phyloP scores from a whole-genome alignment of 2,329 filamentous ascomycete genomes.

The Verticillium albo-atrum region DNA sequence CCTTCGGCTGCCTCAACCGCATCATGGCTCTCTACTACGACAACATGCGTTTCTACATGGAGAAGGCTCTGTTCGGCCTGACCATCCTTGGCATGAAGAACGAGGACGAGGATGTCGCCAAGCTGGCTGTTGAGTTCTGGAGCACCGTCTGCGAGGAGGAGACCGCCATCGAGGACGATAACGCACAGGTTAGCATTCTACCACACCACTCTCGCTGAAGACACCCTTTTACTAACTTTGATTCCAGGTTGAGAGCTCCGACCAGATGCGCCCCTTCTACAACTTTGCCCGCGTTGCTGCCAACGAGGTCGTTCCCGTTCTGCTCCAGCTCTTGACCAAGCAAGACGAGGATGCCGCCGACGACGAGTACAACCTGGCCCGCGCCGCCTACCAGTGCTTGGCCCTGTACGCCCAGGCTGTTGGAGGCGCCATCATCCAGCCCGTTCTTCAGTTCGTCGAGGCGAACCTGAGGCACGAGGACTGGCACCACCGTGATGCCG shows the following conservation, averaged over 20 bases:
- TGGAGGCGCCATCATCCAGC: conserved; percentile 74
- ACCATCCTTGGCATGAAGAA: conserved; percentile 99
- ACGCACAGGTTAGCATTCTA: conserved; percentile 58
- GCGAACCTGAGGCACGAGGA: conserved; percentile 83
- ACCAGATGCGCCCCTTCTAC: conserved; percentile 87
- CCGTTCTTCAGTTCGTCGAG: conserved; percentile 89
- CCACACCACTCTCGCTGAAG: conserved; percentile 4
- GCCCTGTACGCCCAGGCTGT: conserved; percentile 94
- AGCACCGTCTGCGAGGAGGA: conserved; percentile 99
- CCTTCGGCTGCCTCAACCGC: conserved; percentile 94
- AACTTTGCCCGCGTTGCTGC: conserved; percentile 94
- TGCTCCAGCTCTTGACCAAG: conserved; percentile 84
- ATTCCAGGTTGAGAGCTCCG: conserved; percentile 61
- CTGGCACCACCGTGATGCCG: conserved; percentile 93
- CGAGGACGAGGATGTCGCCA: conserved; percentile 94
- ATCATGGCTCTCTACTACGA: conserved; percentile 99
- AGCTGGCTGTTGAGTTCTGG: conserved; percentile 98
- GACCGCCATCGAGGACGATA: conserved; percentile 96
- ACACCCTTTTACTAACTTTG: conserved; percentile 9
- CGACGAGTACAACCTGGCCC: conserved; percentile 95
- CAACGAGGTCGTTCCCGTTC: conserved; percentile 87
- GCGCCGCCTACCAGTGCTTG: conserved; percentile 93
- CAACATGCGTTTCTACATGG: conserved; percentile 99
- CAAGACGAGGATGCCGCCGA: conserved; percentile 96
- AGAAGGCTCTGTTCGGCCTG: conserved; percentile 95